Percentiles rank a stretch among this genome's conserved stretches.
Evolutionary conservation across 345 rosid genomes (phyloP).

Genomic region (Psidium friedrichsthalianum): DNA sequence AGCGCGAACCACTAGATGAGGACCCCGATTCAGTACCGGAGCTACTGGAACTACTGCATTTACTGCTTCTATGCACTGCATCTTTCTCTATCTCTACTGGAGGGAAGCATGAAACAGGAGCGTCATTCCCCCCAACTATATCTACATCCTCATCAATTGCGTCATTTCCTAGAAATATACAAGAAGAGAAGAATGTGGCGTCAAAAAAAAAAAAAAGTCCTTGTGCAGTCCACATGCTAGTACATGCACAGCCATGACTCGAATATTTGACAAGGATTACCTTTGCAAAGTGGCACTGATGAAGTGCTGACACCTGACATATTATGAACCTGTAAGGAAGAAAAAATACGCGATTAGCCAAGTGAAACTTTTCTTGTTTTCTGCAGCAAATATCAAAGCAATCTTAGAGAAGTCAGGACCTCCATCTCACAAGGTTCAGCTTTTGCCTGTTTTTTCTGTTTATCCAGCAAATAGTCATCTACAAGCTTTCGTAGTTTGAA

Average conservation of each 20-base stretch:
- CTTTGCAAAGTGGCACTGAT: slow-evolving; percentile 46
- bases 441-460: slow-evolving; percentile 33
- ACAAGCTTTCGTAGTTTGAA: slow-evolving; percentile 56
- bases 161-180: slow-evolving; percentile 38
- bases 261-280: slow-evolving; percentile 14
- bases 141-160: slow-evolving; percentile 63
- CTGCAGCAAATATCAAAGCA: not conserved
- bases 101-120: slow-evolving; percentile 38
- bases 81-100: slow-evolving; percentile 55
- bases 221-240: not conserved
- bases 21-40: slow-evolving; percentile 70
- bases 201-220: not conserved
- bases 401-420: slow-evolving; percentile 28
- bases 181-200: not conserved
- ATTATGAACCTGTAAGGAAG: slow-evolving; percentile 42
- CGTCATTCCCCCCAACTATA: slow-evolving; percentile 71
- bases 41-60: slow-evolving; percentile 57
- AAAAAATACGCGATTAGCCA: slow-evolving; percentile 11
- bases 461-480: slow-evolving; percentile 54
- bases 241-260: not conserved
- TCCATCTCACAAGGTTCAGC: slow-evolving; percentile 66
- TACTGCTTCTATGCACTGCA: slow-evolving; percentile 34
- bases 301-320: slow-evolving; percentile 65
- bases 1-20: slow-evolving; percentile 65
- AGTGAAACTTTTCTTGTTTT: not conserved